Conservation (phyloP, 305 asterid species). For the Solanum aculeatissimum region DNA sequence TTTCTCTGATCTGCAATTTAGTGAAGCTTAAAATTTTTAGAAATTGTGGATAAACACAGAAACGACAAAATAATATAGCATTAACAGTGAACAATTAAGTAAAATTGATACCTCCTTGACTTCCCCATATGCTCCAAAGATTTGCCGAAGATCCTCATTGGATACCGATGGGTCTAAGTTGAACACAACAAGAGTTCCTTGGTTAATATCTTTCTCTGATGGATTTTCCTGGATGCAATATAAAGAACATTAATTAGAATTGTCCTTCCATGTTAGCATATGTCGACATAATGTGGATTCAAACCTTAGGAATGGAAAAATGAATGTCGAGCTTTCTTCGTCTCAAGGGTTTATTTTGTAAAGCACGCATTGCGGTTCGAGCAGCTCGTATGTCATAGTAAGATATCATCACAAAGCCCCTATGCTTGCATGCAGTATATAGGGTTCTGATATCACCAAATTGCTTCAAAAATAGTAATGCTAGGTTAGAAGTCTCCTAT, state of each 20-base stretch:
- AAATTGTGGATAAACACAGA: not conserved
- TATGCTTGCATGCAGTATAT: slow-evolving; percentile 92
- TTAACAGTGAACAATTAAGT: slow-evolving; percentile 17
- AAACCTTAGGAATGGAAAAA: slow-evolving; percentile 94
- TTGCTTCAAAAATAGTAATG: slow-evolving; percentile 38
- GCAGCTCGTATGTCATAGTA: slow-evolving; percentile 98
- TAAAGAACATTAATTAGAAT: not conserved
- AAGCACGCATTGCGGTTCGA: slow-evolving; percentile 84
- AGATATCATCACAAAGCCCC: slow-evolving; percentile 99
- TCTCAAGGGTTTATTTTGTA: slow-evolving; percentile 86
- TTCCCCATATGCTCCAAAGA: slow-evolving; percentile 90
- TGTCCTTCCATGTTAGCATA: not conserved
- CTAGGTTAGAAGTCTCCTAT: not conserved
- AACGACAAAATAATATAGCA: not conserved
- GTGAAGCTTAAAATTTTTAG: not conserved
- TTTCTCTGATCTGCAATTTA: slow-evolving; percentile 72
- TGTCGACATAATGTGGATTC: not conserved
- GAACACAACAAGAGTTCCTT: slow-evolving; percentile 96
- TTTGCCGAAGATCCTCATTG: slow-evolving; percentile 42
- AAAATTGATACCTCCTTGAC: slow-evolving; percentile 59
- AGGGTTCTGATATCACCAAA: slow-evolving; percentile 93
- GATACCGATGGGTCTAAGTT: slow-evolving; percentile 90
- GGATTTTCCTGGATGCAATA: slow-evolving; percentile 72
- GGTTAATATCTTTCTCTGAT: slow-evolving; percentile 90
- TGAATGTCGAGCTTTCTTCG: slow-evolving; percentile 93